Evolutionary conservation across 805 yeast genomes (phyloP), one percentile per base, ranked within the genome.

Genomic region (Helenozyma rhizophorensis): DNA sequence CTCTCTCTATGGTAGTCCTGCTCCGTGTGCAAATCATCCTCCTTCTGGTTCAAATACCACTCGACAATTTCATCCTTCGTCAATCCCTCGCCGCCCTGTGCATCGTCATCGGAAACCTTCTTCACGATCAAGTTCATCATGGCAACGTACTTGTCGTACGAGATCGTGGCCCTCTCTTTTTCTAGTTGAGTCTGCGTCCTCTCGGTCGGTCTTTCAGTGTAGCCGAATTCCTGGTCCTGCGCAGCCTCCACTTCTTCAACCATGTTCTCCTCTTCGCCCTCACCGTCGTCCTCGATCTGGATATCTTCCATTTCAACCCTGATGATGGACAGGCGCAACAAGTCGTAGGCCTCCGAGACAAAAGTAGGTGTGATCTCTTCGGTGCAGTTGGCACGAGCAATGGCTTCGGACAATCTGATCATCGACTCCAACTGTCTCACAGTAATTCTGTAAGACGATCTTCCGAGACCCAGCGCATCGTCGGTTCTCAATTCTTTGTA

Each of bases 341-440:
- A 65, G 50, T 83, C 90, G 56, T 83, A 88, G 0, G 98, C 98
- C 55, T 93, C 97, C 3, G 89, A 83, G 27, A 90, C 97, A 56
- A 87, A 85, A 22, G 72, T 71, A 6, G 90, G 85, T 0, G 90
- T 78, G 33, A 88, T 81, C 42, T 79, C 88, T 43, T 85, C 93
- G 13, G 89, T 84, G 61, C 97, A 89, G 59, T 90, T 93, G 17
- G 97, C 97, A 45, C 96, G 74, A 1, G 98, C 97, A 60, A 93
- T 89, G 1, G 96, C 97, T 57, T 93, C 98, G 3, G 93, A 80
- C 38, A 93, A 70, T 54, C 98, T 76, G 45, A 93, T 82, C 88
- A 89, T 76, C 33, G 93, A 82, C 62, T 90, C 98, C 51, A 93
- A 72, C 56, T 93, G 98, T 69, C 98, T 83, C 22, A 93, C 98